Evolutionary conservation across 352 stramenopile genomes (phyloP).

Genomic region (Phytopythium montanum): DNA sequence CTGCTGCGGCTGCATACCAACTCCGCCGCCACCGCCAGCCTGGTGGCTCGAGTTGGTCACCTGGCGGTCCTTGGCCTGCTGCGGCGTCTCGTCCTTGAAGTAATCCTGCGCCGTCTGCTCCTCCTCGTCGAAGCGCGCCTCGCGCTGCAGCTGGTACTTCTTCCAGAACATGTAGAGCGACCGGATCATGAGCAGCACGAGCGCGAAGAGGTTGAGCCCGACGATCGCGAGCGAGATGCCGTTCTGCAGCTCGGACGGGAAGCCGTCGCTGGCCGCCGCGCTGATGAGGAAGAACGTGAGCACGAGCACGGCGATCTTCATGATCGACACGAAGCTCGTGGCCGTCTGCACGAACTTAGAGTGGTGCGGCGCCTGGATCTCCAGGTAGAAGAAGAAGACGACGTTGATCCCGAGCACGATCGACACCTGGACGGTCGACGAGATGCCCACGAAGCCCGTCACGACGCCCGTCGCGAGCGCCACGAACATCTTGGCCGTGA

Average conservation of each 20-base stretch:
- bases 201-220: slow-evolving; percentile 61
- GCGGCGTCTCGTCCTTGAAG: slow-evolving; percentile 60
- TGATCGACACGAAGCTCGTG: slow-evolving; percentile 68
- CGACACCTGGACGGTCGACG: slow-evolving; percentile 42
- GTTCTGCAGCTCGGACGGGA: slow-evolving; percentile 61
- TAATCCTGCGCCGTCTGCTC: slow-evolving; percentile 59
- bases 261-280: slow-evolving; percentile 42
- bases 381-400: slow-evolving; percentile 72
- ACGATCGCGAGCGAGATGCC: slow-evolving; percentile 68
- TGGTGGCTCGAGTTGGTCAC: slow-evolving; percentile 11
- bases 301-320: slow-evolving; percentile 73
- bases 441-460: slow-evolving; percentile 54
- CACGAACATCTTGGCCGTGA: slow-evolving; percentile 74
- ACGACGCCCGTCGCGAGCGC: slow-evolving; percentile 56
- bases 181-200: slow-evolving; percentile 60
- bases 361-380: slow-evolving; percentile 65
- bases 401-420: slow-evolving; percentile 56
- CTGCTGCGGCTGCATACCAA: slow-evolving; percentile 23
- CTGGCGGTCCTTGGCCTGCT: slow-evolving; percentile 26
- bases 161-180: slow-evolving; percentile 73
- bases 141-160: slow-evolving; percentile 64
- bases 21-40: too few relatives aligned
- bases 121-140: slow-evolving; percentile 56
- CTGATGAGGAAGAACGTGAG: slow-evolving; percentile 74
- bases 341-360: slow-evolving; percentile 70